Base-by-base conservation (phyloP, 1,284 basidiomycete genomes). In the Ceratobasidium papillatum region DNA sequence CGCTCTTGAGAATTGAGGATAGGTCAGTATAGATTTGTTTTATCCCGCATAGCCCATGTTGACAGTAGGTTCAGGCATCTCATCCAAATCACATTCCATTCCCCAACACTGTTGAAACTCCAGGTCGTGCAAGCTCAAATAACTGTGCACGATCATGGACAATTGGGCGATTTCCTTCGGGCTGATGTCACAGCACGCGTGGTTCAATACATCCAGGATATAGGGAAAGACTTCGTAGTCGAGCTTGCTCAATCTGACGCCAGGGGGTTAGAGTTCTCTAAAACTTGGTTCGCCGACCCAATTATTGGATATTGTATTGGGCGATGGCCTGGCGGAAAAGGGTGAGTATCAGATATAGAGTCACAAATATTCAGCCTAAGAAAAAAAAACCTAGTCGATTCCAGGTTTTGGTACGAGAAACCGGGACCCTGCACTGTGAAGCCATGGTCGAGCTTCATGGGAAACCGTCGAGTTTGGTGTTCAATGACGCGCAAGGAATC, bases 61-160 rank as follows among this genome's bases (percentile, higher is more conserved):
- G 47, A 58, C 51, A 11, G 38, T 54, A 11, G 27, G 14, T 25
- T 38, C 72, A 92, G 92, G 76, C 88, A 92, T 78, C 89, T 89
- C 0, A 81, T 94, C 59, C 89, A 91, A 32, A 86, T 94, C 77
- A 91, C 91, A 1, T 90, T 92, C 79, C 78, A 85, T 32, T 90
- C 92, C 0, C 92, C 92, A 4, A 92, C 91, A 0, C 86, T 87
- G 2, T 80, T 94, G 19, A 87, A 86, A 25, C 91, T 89, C 0
- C 91, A 93, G 79, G 86, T 94, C 27, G 85, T 91, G 1, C 92
- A 93, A 82, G 91, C 91, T 17, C 93, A 90, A 2, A 82, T 93
- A 34, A 79, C 86, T 0, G 88, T 94, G 11, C 68, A 72, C 58
- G 68, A 72, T 19, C 68, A 72, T 30, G 68, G 68, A 14, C 68